These are phyloP conservation scores for Kickxella alabastrina DNA, from an alignment of 192 early-diverging fungal genomes.

Conservation along the genomic window DNA sequence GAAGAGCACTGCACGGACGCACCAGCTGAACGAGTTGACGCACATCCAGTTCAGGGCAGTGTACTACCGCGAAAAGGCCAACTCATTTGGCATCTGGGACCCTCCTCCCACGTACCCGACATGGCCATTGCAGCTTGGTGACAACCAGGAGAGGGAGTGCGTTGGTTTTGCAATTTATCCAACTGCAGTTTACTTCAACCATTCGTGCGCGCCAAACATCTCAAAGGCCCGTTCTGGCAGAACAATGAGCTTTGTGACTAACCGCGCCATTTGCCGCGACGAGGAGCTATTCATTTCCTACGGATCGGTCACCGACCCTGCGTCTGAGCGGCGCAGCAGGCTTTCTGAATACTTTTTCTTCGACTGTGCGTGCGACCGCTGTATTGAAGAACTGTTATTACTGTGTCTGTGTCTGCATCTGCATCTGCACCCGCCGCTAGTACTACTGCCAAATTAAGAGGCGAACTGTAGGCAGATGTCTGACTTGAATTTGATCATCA, in stretches of 20 bases:
- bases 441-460: too few relatives aligned
- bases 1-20: not conserved
- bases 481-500: too few relatives aligned
- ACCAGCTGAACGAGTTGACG: conserved; percentile 4
- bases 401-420: not conserved
- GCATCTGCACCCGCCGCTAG: too few relatives aligned
- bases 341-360: conserved; percentile 62
- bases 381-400: conserved; percentile 39
- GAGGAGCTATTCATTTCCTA: conserved; percentile 66
- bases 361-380: conserved; percentile 55
- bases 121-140: not conserved
- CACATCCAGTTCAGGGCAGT: conserved; percentile 53
- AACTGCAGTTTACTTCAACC: conserved; percentile 64
- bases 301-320: conserved; percentile 50
- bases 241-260: conserved; percentile 53
- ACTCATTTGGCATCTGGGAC: conserved; percentile 69
- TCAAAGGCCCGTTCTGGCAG: conserved; percentile 44
- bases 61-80: conserved; percentile 62
- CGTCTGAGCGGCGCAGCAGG: conserved; percentile 40
- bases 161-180: conserved; percentile 62
- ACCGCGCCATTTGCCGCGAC: conserved; percentile 35
- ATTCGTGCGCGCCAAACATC: conserved; percentile 62
- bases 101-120: conserved; percentile 5
- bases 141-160: conserved; percentile 43
- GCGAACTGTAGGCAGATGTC: too few relatives aligned